Base-by-base conservation (phyloP, 179 eudicot species). In the Actinidia arguta region DNA sequence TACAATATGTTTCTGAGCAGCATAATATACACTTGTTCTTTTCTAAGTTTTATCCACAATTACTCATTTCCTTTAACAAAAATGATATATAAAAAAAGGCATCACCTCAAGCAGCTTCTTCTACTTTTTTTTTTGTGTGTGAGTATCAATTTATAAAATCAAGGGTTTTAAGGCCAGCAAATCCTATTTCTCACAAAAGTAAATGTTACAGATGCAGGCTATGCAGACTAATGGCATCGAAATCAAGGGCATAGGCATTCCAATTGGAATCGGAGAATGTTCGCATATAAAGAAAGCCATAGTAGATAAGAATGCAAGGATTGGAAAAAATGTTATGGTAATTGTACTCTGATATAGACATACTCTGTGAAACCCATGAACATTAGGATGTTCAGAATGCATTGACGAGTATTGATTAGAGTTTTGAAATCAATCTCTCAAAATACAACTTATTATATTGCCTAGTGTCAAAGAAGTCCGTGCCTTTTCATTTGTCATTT, bases 271-370 rank as follows among this genome's bases (percentile, higher is more conserved):
- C 48, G 98, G 98, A 11, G 91, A 93, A 83, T 90, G 88, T 54
- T 91, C 93, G 12, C 81, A 86, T 63, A 85, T 92, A 85, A 82
- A 84, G 85, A 93, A 88, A 80, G 92, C 97, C 59, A 93, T 94
- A 73, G 79, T 94, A n/a, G 97, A 94, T 83, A 94, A 93, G 91
- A 92, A 94, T 86, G 95, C 95, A 79, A 92, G 93, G 83, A 91
- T 94, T 71, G 98, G 95, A 36, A 91, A 88, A 83, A 87, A 86
- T 87, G 98, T 94, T 64, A 86, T 69, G 98, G 98, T 94, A 91
- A 85, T 73, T 96, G 98, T 94, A 92, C 55, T 63, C 16, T 22
- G 42, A 51, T 8, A 62, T 56, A n/a, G 20, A 4, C 27, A 54
- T 22, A 7, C 5, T 44, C 70, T 61, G 1, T 6, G 16, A 25